Percentiles rank a stretch among this genome's conserved stretches.
Conservation (phyloP, 306 rosid species). For the Vicia sativa region DNA sequence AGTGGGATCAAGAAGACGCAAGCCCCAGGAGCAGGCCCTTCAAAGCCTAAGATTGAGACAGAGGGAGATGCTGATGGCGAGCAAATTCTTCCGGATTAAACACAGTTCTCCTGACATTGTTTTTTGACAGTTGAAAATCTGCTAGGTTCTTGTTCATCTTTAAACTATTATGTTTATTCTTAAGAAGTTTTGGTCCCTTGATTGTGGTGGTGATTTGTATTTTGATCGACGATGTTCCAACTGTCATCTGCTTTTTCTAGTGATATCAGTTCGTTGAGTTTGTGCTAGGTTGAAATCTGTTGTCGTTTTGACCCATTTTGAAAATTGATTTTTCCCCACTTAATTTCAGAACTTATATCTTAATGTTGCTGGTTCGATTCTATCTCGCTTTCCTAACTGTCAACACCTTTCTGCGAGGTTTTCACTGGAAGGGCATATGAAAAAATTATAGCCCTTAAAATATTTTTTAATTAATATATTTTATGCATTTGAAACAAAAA, state of each 20-base stretch:
- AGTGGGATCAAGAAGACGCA: constrained; percentile 96
- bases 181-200: constrained; percentile 40
- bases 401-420: too few relatives aligned
- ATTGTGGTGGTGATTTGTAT: constrained; percentile 35
- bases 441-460: too few relatives aligned
- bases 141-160: constrained; percentile 34
- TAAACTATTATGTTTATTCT: constrained; percentile 25
- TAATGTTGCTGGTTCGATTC: background rate
- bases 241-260: constrained; percentile 2
- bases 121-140: constrained; percentile 39
- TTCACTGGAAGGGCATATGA: too few relatives aligned
- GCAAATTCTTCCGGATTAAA: constrained; percentile 76
- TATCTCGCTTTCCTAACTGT: too few relatives aligned
- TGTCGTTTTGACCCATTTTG: background rate
- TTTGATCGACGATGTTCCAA: constrained; percentile 17
- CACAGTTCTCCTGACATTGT: constrained; percentile 27
- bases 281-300: constrained; percentile 13
- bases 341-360: background rate
- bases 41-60: constrained; percentile 77
- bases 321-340: background rate
- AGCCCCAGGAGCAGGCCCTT: constrained; percentile 76
- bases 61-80: constrained; percentile 84
- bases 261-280: constrained; percentile 19
- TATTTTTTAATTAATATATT: too few relatives aligned
- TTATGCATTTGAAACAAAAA: too few relatives aligned